phyloP scores from a whole-genome alignment of 169 alveolate species.

The Plasmodium vivax region DNA sequence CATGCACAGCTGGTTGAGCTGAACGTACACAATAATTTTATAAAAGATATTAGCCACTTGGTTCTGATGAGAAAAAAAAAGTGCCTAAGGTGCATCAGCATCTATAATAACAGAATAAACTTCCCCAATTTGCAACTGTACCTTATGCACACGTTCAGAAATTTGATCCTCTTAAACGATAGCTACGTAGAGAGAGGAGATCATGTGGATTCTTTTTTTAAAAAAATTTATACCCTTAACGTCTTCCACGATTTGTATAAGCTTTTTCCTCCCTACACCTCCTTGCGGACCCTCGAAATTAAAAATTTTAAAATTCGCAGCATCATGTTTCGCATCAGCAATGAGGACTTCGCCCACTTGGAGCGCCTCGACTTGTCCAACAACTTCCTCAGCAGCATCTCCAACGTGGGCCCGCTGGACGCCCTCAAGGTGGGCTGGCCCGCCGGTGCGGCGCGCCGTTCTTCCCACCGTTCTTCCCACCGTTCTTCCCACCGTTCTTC shows the following conservation, averaged over 20 bases:
- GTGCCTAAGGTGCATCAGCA: constrained; percentile 5
- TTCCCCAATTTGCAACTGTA: constrained; percentile 40
- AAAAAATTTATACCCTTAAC: constrained; percentile 46
- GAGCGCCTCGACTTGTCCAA: constrained; percentile 21
- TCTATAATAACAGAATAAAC: constrained; percentile 54
- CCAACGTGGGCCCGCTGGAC: constrained; percentile 56
- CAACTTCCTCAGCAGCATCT: constrained; percentile 31
- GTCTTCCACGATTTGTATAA: constrained; percentile 49
- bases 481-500: too few relatives aligned
- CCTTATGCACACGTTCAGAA: constrained; percentile 35
- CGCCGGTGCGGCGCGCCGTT: too few relatives aligned
- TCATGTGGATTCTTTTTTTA: constrained; percentile 22
- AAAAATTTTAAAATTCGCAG: constrained; percentile 43
- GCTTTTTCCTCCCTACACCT: constrained; percentile 57
- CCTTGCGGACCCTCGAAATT: constrained; percentile 33
- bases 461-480: too few relatives aligned
- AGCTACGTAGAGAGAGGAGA: constrained; percentile 9
- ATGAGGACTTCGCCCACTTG: constrained; percentile 27
- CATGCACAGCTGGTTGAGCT: constrained; percentile 22
- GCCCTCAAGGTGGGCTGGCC: constrained; percentile 24
- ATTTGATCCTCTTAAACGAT: constrained; percentile 39
- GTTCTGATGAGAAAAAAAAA: constrained; percentile 29
- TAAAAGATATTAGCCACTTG: constrained; percentile 40
- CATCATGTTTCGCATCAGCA: constrained; percentile 44
- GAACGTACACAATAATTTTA: constrained; percentile 38